Base-by-base conservation (phyloP, 495 filamentous ascomycete species). In the Cercophora newfieldiana region DNA sequence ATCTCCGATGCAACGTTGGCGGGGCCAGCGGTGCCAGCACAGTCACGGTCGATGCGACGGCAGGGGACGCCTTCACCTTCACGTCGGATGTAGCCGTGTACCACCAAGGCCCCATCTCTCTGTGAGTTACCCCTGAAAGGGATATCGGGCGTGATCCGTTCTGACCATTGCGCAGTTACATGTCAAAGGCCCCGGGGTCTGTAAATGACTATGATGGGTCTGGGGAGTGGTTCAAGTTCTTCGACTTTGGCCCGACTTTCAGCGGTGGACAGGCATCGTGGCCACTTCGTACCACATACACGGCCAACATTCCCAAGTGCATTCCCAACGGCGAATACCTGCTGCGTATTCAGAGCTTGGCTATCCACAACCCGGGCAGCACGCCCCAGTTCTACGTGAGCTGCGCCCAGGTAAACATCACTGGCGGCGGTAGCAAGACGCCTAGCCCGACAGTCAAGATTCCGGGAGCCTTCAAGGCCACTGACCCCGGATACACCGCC, bases 1-100 rank as follows among this genome's bases (percentile, higher is more conserved):
- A 88, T 55, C 77, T 89, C 55, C 77, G 85, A 0, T 89, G 86
- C 78, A 89, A 89, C 55, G 84, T 82, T 26, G 85, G 83, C 63
- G 85, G 83, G 31, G 74, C 66, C 7, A 74, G 76, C 19, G 82
- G 82, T 12, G 68, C 72, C 24, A 76, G 68, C 65, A 86, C 85
- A 0, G 72, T 74, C n/a, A 82, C 79, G 0, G 69, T 79, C 5
- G 77, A 78, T 10, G 69, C 86, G 26, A 80, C 81, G 63, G 82
- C 86, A 2, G 86, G 86, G 0, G 80, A 83, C 21, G 72, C 75
- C 1, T 77, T 87, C 59, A 81, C 80, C 10, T 86, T 85, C 67
- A 78, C 72, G 24, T 75, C 77, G 0, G 83, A 83, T 64, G 73
- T 72, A 2, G 80, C 86, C 19, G 85, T 87, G 28, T 88, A 88